A percentile compares a stretch with the other conserved stretches of the same genome.
Conservation (phyloP, 768 basidiomycete genomes). For the Kwoniella bestiolae region DNA sequence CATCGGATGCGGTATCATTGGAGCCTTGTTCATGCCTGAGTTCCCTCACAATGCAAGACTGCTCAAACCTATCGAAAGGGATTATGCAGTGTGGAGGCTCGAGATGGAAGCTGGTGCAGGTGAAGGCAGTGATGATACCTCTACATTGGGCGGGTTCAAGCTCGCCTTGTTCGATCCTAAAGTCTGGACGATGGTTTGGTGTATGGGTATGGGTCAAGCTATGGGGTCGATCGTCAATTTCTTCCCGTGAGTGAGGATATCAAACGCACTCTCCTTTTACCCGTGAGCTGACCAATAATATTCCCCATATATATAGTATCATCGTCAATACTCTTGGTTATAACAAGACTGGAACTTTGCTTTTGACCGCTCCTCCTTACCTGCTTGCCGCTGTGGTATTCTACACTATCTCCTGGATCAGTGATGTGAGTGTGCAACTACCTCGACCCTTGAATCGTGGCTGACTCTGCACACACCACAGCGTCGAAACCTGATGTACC, state of each 20-base stretch:
- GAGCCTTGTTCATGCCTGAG: slow-evolving; percentile 30
- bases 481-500: slow-evolving; percentile 33
- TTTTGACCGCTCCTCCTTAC: slow-evolving; percentile 36
- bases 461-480: neutral
- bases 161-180: slow-evolving; percentile 23
- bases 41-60: slow-evolving; percentile 36
- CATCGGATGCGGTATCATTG: slow-evolving; percentile 17
- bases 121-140: slow-evolving; percentile 17
- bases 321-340: slow-evolving; percentile 39
- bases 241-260: slow-evolving; percentile 10
- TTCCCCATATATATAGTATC: slow-evolving; percentile 1
- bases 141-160: slow-evolving; percentile 1
- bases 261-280: neutral
- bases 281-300: neutral
- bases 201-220: slow-evolving; percentile 12
- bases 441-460: too few relatives aligned
- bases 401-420: slow-evolving; percentile 25
- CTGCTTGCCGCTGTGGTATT: slow-evolving; percentile 31
- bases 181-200: neutral
- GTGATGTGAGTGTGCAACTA: slow-evolving; percentile 33
- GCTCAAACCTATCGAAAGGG: slow-evolving; percentile 27
- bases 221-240: slow-evolving; percentile 28
- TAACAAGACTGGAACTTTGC: slow-evolving; percentile 29
- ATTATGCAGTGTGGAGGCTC: slow-evolving; percentile 35
- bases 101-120: slow-evolving; percentile 33